phyloP scores from a whole-genome alignment of 371 early-diverging fungal genomes.

The Mucor irregularis region DNA sequence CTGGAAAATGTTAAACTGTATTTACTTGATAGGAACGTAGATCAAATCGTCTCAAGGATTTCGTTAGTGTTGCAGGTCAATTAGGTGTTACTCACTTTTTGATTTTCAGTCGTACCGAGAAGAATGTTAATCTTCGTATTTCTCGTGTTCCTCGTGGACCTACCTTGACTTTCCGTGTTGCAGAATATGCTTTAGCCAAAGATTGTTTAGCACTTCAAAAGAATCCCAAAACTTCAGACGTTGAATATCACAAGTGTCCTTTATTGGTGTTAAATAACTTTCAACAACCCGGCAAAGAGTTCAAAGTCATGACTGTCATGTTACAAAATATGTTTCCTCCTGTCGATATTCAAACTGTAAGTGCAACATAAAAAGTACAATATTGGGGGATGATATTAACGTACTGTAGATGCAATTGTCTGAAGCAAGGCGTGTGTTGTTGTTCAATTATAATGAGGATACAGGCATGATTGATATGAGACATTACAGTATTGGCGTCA shows the following conservation, averaged over 20 bases:
- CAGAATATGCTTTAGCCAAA: constrained; percentile 78
- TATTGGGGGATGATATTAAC: background rate
- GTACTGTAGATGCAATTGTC: constrained; percentile 56
- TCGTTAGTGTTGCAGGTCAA: constrained; percentile 85
- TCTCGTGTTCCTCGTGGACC: constrained; percentile 92
- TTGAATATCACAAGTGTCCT: constrained; percentile 80
- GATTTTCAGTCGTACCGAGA: constrained; percentile 85
- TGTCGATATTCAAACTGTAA: constrained; percentile 80
- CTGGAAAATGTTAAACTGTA: background rate
- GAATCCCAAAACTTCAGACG: constrained; percentile 78
- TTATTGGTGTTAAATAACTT: constrained; percentile 94
- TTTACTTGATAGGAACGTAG: constrained; percentile 73
- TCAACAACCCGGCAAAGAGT: constrained; percentile 74
- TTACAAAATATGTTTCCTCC: constrained; percentile 96
- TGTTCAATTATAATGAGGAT: constrained; percentile 88
- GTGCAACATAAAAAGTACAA: constrained; percentile 40
- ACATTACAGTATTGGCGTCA: constrained; percentile 89
- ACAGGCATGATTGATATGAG: constrained; percentile 87
- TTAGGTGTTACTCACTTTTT: constrained; percentile 87
- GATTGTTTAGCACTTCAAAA: constrained; percentile 82
- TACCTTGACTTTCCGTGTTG: constrained; percentile 88
- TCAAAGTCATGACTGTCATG: constrained; percentile 91
- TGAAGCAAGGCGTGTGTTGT: constrained; percentile 87
- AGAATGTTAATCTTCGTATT: constrained; percentile 84
- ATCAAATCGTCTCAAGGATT: constrained; percentile 93